Percentiles rank a stretch among this genome's conserved stretches.
Evolutionary conservation across 805 yeast species (phyloP).

Genomic region (Teunomyces pallodes): DNA sequence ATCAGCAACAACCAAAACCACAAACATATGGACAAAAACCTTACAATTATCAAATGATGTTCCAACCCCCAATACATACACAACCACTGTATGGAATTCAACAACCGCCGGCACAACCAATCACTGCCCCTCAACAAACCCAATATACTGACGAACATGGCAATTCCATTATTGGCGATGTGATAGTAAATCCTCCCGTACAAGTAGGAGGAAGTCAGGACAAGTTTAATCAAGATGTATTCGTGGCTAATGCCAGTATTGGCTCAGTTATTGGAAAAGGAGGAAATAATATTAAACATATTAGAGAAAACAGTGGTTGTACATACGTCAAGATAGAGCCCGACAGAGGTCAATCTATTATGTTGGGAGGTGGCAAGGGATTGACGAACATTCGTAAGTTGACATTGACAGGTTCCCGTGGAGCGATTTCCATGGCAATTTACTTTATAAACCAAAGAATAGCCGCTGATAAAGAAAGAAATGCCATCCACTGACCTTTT

Average conservation of each 20-base stretch:
- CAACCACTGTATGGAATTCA: constrained; percentile 15
- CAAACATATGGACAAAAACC: constrained; percentile 21
- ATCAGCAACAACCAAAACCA: constrained; percentile 8
- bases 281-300: constrained; percentile 77
- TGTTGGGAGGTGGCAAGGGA: constrained; percentile 45
- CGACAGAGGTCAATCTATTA: constrained; percentile 49
- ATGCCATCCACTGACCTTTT: constrained; percentile 13
- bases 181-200: constrained; percentile 39
- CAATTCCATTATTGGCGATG: constrained; percentile 42
- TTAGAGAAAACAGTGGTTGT: constrained; percentile 68
- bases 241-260: constrained; percentile 72
- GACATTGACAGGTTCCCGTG: constrained; percentile 64
- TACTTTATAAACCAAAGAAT: constrained; percentile 70
- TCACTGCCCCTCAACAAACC: constrained; percentile 17
- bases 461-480: constrained; percentile 59
- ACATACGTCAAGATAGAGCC: constrained; percentile 71
- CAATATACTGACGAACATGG: constrained; percentile 45
- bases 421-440: constrained; percentile 70
- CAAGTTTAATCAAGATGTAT: constrained; percentile 64
- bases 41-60: constrained; percentile 40
- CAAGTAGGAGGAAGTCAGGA: constrained; percentile 39
- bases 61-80: constrained; percentile 37
- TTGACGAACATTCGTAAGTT: constrained; percentile 52
- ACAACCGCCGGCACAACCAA: not conserved
- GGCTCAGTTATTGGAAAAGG: constrained; percentile 87